phyloP scores from a whole-genome alignment of 176 grass and related monocot species.

The Avena atlantica region DNA sequence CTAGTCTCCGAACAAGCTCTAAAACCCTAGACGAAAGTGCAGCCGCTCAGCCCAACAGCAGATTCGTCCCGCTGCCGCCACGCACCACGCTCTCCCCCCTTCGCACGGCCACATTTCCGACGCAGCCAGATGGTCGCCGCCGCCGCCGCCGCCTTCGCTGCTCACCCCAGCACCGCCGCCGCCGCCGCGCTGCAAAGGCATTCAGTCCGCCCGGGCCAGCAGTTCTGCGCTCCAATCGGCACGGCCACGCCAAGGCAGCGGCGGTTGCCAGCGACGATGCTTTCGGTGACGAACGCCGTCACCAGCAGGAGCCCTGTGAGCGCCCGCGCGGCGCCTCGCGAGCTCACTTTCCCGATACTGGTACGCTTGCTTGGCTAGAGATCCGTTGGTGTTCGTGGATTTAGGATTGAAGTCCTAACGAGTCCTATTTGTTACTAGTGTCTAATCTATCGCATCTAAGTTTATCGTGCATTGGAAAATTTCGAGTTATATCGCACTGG shows the following conservation, averaged over 20 bases:
- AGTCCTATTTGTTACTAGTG: not conserved
- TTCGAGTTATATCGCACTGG: not conserved
- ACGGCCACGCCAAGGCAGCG: slow-evolving; percentile 6
- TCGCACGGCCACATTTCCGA: not conserved
- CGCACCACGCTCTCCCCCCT: not conserved
- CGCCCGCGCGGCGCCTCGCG: not conserved
- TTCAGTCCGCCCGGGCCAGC: slow-evolving; percentile 3
- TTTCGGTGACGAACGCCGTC: slow-evolving; percentile 33
- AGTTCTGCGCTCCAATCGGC: not conserved
- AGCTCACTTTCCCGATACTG: slow-evolving; percentile 55
- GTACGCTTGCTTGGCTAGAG: slow-evolving; percentile 25
- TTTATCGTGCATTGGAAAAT: not conserved
- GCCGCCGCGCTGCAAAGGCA: not conserved
- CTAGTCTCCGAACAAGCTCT: too few species aligned
- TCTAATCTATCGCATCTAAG: not conserved
- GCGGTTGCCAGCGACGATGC: slow-evolving; percentile 14
- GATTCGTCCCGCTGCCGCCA: too few species aligned
- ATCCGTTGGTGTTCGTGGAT: not conserved
- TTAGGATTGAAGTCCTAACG: not conserved
- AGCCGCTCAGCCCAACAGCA: too few species aligned
- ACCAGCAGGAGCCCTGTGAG: not conserved
- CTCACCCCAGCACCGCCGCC: not conserved
- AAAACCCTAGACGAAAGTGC: too few species aligned
- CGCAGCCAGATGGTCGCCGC: slow-evolving; percentile 37
- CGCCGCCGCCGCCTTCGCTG: slow-evolving; percentile 22